Evolutionary conservation across 495 filamentous ascomycete genomes (phyloP).

Genomic region (Pseudevernia furfuracea): DNA sequence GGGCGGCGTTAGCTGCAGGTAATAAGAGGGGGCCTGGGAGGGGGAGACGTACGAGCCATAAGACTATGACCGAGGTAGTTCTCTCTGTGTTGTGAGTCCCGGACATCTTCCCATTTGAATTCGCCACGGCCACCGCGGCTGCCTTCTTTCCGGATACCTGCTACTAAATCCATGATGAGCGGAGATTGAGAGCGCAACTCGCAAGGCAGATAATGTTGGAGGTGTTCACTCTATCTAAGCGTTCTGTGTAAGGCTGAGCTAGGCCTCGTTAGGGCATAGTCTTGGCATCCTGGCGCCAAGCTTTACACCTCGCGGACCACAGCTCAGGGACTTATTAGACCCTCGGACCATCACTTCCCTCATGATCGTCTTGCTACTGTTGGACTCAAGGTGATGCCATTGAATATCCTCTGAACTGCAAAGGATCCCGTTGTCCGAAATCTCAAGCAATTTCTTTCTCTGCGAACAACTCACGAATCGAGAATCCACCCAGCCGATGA

Average conservation of each 20-base stretch:
- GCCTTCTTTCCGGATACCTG: slow-evolving; percentile 84
- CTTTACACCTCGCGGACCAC: no score
- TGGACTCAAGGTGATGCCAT: no score
- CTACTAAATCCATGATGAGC: slow-evolving; percentile 77
- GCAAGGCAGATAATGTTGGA: background rate
- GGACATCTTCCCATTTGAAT: slow-evolving; percentile 95
- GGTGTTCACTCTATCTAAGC: background rate
- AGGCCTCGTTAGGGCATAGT: background rate
- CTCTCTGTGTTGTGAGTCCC: slow-evolving; percentile 77
- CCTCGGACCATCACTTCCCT: no score
- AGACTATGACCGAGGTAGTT: slow-evolving; percentile 96
- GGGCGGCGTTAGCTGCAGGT: background rate
- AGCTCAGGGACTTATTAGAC: no score
- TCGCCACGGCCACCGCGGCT: slow-evolving; percentile 78
- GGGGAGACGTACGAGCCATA: slow-evolving; percentile 52
- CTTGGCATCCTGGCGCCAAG: no score
- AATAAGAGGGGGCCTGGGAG: background rate
- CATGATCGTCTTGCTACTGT: no score
- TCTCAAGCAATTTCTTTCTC: no score
- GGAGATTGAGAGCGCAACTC: background rate
- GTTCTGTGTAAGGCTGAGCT: background rate
- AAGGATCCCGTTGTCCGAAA: no score
- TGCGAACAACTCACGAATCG: no score
- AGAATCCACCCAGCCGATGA: no score
- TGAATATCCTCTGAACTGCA: no score